Conservation (phyloP, 2,329 filamentous ascomycete genomes). For the Celoporthe dispersa region DNA sequence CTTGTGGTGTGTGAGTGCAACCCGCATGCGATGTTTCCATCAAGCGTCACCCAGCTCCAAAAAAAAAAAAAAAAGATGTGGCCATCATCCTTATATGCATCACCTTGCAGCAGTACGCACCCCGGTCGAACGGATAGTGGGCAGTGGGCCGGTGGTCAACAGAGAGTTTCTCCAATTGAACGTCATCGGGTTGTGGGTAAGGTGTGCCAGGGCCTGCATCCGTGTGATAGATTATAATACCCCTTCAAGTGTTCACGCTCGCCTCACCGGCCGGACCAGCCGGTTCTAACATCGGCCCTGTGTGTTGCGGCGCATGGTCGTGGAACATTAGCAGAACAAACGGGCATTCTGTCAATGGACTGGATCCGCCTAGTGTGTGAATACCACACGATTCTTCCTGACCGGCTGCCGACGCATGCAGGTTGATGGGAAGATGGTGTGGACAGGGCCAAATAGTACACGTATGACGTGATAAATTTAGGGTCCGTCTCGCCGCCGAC, state of each 20-base stretch:
- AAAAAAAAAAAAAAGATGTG: background rate
- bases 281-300: constrained; percentile 6
- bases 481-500: constrained; percentile 13
- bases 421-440: constrained; percentile 5
- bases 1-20: constrained; percentile 12
- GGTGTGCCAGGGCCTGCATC: background rate
- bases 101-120: background rate
- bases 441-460: background rate
- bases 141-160: too few relatives aligned
- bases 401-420: constrained; percentile 13
- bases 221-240: background rate
- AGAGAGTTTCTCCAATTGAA: background rate
- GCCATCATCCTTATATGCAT: background rate
- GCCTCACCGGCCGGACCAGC: background rate
- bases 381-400: constrained; percentile 6
- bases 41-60: background rate
- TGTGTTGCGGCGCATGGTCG: constrained; percentile 2
- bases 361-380: background rate
- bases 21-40: background rate
- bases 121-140: background rate
- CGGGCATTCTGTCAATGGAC: background rate
- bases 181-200: background rate
- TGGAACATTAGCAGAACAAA: constrained; percentile 3
- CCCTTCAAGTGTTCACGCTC: background rate
- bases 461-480: background rate